Base-by-base conservation (phyloP, 495 filamentous ascomycete species). In the Elasticomyces elasticus region DNA sequence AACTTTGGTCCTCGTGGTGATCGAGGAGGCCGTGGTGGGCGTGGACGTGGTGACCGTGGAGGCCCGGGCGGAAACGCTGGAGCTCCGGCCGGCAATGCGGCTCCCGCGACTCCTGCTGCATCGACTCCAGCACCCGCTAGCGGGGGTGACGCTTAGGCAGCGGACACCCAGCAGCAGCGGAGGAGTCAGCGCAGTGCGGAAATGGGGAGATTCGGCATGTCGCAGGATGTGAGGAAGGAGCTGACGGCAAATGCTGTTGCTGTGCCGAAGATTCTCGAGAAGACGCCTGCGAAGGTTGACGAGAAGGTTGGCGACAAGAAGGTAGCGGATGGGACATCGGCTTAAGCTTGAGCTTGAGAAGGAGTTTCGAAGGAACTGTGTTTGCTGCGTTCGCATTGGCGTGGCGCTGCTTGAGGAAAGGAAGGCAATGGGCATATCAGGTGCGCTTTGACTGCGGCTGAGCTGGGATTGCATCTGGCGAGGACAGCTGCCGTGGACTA, bases 1-100 rank as follows among this genome's bases (percentile, higher is more conserved):
- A 66, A 79, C 43, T 75, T 83, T 45, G 75, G 79, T 51, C 56
- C 81, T 5, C 76, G 81, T 49, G 77, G 81, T 30, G 69, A 72
- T 31, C 69, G 80, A n/a, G 76, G 77, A 17, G 68, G 79, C 41
- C 74, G 83, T 5, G 75, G 78, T 48, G 75, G 81, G 38, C 71
- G 75, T 43, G 72, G 82, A 20, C 75, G 75, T 42, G 75, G 84
- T 47, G 75, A 79, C 51, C 58, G 71, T 24, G 62, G 63, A 27
- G 58, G 54, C 35, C 33, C 52, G 23, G 19, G 45, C 22, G 24
- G 25, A 6, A 19, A 15, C n/a, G 27, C 45, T 28, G n/a, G 45
- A 15, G n/a, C 7, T 20, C 12, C 12, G 10, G 44, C 44, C 27
- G 30, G 7, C 15, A 15, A 7, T 33, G 40, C 7, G 20, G 10